phyloP scores from a whole-genome alignment of 352 stramenopile species.

The Phytophthora aleatoria region DNA sequence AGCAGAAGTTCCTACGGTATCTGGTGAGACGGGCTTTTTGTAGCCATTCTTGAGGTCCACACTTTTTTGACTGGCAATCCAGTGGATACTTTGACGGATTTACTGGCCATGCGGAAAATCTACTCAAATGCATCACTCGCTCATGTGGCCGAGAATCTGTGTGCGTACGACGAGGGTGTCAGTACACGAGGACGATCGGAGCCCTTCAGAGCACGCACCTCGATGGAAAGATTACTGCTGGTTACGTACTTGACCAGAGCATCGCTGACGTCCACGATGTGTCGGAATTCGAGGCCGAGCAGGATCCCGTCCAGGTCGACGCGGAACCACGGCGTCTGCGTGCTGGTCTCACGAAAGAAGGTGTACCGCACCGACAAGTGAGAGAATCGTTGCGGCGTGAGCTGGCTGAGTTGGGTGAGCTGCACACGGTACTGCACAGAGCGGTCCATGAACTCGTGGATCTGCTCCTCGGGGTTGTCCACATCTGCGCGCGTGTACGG shows the following conservation, averaged over 20 bases:
- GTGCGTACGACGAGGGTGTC: slow-evolving; percentile 9
- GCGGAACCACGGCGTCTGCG: slow-evolving; percentile 29
- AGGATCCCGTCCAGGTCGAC: slow-evolving; percentile 14
- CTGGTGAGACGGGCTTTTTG: slow-evolving; percentile 4
- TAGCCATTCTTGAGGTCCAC: slow-evolving; percentile 7
- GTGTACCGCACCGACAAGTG: slow-evolving; percentile 48
- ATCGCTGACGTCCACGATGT: slow-evolving; percentile 59
- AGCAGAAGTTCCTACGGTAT: not conserved
- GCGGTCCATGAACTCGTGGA: slow-evolving; percentile 59
- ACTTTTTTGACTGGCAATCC: not conserved
- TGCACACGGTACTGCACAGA: slow-evolving; percentile 51
- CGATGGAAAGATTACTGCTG: slow-evolving; percentile 48
- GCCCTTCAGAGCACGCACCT: slow-evolving; percentile 32
- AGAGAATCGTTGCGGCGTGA: slow-evolving; percentile 44
- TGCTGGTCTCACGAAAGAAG: slow-evolving; percentile 47
- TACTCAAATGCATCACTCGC: slow-evolving; percentile 5
- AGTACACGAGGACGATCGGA: slow-evolving; percentile 1
- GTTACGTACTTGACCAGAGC: slow-evolving; percentile 56
- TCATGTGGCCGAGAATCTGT: slow-evolving; percentile 29
- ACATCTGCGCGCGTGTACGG: slow-evolving; percentile 36
- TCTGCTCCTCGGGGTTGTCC: slow-evolving; percentile 53
- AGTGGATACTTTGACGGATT: slow-evolving; percentile 5
- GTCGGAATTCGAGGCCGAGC: slow-evolving; percentile 34
- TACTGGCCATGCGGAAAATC: not conserved
- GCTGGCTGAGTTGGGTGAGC: slow-evolving; percentile 25